Conservation (phyloP, 1,139 yeast species). For the Taiozyma sp. region DNA sequence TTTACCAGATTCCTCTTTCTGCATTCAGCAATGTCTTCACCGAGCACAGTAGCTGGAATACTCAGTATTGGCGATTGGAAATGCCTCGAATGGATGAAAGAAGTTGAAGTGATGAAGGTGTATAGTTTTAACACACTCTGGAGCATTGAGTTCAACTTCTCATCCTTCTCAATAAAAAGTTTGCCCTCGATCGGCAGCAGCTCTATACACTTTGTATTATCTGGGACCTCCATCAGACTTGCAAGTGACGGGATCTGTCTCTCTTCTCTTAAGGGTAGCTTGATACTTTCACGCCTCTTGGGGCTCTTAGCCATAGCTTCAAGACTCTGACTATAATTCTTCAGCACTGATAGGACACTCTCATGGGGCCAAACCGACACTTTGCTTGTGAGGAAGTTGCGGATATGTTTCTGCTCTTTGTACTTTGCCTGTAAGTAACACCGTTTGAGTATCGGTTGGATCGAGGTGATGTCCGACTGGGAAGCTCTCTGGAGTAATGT, state of each 20-base stretch:
- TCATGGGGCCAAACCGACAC: slow-evolving; percentile 20
- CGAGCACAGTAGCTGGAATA: slow-evolving; percentile 19
- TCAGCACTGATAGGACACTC: slow-evolving; percentile 6
- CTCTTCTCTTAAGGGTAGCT: slow-evolving; percentile 8
- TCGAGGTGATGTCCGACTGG: slow-evolving; percentile 4
- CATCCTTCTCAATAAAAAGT: slow-evolving; percentile 3
- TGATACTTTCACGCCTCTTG: slow-evolving; percentile 1
- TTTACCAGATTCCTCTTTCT: slow-evolving; percentile 19
- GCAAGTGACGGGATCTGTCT: slow-evolving; percentile 11
- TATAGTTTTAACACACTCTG: slow-evolving; percentile 16
- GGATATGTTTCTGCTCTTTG: slow-evolving; percentile 14
- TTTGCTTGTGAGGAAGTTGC: slow-evolving; percentile 16
- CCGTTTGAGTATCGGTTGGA: slow-evolving; percentile 13
- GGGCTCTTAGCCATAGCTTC: slow-evolving; percentile 6
- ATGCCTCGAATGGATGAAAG: slow-evolving; percentile 15
- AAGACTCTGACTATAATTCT: slow-evolving; percentile 8
- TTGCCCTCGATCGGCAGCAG: slow-evolving; percentile 6
- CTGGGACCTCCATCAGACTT: background rate
- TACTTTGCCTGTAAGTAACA: slow-evolving; percentile 17
- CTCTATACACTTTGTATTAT: background rate
- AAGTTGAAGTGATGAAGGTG: slow-evolving; percentile 9
- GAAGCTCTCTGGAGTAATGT: slow-evolving; percentile 6
- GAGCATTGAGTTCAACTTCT: slow-evolving; percentile 11
- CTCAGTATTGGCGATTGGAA: slow-evolving; percentile 11
- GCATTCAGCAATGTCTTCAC: slow-evolving; percentile 18